phyloP scores from a whole-genome alignment of 257 asterid species.

The Solanum chmielewskii region DNA sequence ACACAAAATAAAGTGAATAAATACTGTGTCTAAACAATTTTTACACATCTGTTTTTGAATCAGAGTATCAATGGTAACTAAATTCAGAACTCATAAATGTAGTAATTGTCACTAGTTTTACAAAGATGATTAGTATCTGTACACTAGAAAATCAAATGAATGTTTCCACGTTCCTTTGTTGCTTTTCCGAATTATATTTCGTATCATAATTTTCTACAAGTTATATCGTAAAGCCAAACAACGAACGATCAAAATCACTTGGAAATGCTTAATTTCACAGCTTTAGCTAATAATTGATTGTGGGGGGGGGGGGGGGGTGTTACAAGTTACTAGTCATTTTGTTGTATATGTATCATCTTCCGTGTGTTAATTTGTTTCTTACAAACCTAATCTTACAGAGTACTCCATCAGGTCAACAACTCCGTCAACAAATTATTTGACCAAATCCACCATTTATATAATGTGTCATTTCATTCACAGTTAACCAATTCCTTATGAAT shows the following conservation, averaged over 20 bases:
- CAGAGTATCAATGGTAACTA: neutral
- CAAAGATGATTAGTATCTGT: neutral
- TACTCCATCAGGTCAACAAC: neutral
- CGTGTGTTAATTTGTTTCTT: neutral
- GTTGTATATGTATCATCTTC: neutral
- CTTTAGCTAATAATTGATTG: neutral
- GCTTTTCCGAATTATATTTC: neutral
- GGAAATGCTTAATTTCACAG: neutral
- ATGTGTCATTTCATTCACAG: neutral
- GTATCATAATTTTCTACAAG: too few species aligned
- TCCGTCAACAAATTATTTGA: neutral
- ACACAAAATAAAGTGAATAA: neutral
- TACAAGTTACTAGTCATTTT: neutral
- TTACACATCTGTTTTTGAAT: neutral
- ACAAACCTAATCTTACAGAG: neutral
- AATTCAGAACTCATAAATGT: neutral
- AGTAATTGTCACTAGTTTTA: neutral
- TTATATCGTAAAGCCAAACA: neutral
- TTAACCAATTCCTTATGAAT: neutral
- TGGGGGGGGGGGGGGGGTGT: too few species aligned
- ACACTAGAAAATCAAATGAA: neutral
- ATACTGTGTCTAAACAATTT: neutral
- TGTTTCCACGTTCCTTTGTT: neutral
- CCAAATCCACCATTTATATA: neutral
- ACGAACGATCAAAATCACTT: neutral